phyloP scores from a whole-genome alignment of 108 stramenopile species.

The Phaeodactylum tricornutum region DNA sequence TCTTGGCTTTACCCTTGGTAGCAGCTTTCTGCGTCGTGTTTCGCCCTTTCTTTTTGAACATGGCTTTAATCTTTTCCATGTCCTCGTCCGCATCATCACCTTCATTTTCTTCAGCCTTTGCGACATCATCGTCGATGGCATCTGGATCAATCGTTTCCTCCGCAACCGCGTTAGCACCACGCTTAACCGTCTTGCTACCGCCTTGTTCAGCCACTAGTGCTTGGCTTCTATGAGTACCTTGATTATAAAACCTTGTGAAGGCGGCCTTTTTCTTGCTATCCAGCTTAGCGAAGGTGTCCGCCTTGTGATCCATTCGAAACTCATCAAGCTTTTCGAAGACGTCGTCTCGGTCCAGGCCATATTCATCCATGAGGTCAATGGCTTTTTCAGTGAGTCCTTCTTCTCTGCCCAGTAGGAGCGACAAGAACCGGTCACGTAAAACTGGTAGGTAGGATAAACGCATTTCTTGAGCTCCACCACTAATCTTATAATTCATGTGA shows the following conservation, averaged over 20 bases:
- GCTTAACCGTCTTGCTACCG: conserved; percentile 26
- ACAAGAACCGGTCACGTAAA: conserved; percentile 47
- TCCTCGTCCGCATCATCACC: conserved; percentile 36
- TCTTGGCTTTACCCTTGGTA: conserved; percentile 8
- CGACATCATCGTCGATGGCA: conserved; percentile 34
- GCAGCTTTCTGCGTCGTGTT: neutral
- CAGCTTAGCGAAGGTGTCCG: conserved; percentile 40
- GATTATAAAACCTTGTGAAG: conserved; percentile 84
- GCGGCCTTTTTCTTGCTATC: conserved; percentile 78
- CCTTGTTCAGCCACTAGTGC: conserved; percentile 77
- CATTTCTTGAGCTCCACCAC: conserved; percentile 47
- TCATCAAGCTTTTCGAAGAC: conserved; percentile 87
- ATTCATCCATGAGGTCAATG: conserved; percentile 84
- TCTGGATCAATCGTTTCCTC: conserved; percentile 47
- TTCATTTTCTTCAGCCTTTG: conserved; percentile 28
- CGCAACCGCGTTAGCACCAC: conserved; percentile 16
- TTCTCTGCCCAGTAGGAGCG: conserved; percentile 31
- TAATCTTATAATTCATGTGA: conserved; percentile 80
- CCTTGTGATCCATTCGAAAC: conserved; percentile 36
- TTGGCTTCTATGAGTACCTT: conserved; percentile 59
- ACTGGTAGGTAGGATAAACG: conserved; percentile 76
- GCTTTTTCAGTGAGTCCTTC: conserved; percentile 34
- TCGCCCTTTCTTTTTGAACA: conserved; percentile 24
- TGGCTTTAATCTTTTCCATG: conserved; percentile 25
- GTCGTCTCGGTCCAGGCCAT: conserved; percentile 92